These are phyloP conservation scores for Physcomitrellopsis africana DNA, from an alignment of 225 moss, liverwort and hornwort species.

Conservation along the genomic window DNA sequence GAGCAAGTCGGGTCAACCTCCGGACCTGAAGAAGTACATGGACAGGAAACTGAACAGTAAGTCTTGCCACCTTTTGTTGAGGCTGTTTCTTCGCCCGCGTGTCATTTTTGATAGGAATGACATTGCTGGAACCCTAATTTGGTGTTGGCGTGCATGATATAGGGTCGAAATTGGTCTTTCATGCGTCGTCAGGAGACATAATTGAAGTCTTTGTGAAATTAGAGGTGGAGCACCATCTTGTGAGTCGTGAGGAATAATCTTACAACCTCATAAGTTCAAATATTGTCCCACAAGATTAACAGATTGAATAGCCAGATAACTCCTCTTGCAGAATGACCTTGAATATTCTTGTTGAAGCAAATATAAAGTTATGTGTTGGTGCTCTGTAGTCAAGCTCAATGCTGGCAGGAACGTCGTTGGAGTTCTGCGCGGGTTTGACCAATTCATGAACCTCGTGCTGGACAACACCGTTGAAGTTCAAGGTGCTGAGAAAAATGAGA, in stretches of 20 bases:
- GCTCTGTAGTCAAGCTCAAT: conserved; percentile 84
- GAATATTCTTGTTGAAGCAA: neutral
- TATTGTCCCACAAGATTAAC: neutral
- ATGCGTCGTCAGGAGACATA: too few relatives aligned
- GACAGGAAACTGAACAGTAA: conserved; percentile 94
- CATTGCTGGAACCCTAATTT: neutral
- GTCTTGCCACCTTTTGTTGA: neutral
- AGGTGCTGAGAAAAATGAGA: conserved; percentile 86
- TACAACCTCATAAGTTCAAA: neutral
- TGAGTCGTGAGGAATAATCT: neutral
- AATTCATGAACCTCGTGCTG: conserved; percentile 99
- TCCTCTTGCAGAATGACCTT: too few relatives aligned
- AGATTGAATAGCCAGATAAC: too few relatives aligned
- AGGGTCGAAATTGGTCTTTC: too few relatives aligned
- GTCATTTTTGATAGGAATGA: neutral
- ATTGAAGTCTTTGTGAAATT: too few relatives aligned
- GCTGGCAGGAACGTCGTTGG: conserved; percentile 93
- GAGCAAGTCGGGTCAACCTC: conserved; percentile 99
- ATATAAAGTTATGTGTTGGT: neutral
- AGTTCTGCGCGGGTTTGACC: conserved; percentile 94
- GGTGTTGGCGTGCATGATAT: neutral
- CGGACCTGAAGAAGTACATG: conserved; percentile 99
- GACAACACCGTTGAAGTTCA: conserved; percentile 98
- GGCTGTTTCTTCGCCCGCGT: neutral
- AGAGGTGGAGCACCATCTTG: neutral